Evolutionary conservation across 1,139 yeast species (phyloP), one percentile per base, ranked within the genome.

Genomic region (Geotrichum phurueaensis): DNA sequence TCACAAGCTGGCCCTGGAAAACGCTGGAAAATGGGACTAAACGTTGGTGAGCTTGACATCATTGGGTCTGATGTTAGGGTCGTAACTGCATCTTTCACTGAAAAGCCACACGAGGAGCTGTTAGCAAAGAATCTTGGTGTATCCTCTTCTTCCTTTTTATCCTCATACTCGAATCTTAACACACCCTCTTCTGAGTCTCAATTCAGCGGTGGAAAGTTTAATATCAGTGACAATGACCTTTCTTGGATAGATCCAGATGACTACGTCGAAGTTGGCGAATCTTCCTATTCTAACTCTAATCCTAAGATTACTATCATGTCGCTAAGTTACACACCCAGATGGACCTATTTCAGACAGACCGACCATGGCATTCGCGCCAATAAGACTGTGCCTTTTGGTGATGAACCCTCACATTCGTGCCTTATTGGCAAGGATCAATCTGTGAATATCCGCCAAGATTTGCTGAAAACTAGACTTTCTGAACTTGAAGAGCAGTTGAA

Each of bases 181-280:
- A 48, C 58, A 25, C 48, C 57, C 48, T 58, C 64, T 3, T 54
- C 64, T 5, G 66, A 66, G 9, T 59, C 67, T 18, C 53, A 54
- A 6, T 43, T 52, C 23, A 39, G 48, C 20, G 57, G 68, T 7
- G 73, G 71, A 3, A 73, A 73, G 54, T 70, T 78, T 60, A 76
- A 76, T 47, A 73, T 76, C 9, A 72, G 74, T 39, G 83, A 79
- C 49, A 70, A 72, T 58, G 89, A 86, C 65, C 71, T 76, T 60
- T 71, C 83, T 0, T 94, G 98, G 98, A 76, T 85, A 58, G 97
- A 94, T 70, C 74, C 81, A 36, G 84, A 88, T 62, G 99, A 94
- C 73, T 94, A 85, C 68, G 78, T 83, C 18, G 98, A 94, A 69
- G 75, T 92, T 53, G 89, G 68, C 25, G 73, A 70, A 53, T 62